Evolutionary conservation across 345 rosid species (phyloP).

Genomic region (Arabidopsis thaliana): DNA sequence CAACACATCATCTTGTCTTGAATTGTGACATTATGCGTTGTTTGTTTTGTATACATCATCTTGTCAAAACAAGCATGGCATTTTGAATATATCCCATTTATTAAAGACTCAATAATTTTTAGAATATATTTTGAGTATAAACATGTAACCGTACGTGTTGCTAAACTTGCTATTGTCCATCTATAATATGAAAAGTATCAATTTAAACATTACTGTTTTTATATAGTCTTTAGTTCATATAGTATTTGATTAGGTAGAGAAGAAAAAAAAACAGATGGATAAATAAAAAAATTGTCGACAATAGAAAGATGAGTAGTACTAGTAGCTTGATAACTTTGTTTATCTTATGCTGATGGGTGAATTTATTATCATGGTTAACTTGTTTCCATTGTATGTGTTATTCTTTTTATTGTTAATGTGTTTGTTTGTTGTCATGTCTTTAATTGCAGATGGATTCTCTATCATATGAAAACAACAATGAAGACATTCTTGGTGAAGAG

Average conservation of each 20-base stretch:
- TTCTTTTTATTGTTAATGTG: too few species aligned
- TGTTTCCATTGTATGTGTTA: too few species aligned
- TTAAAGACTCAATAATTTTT: neutral
- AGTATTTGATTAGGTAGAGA: neutral
- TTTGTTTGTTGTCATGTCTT: too few species aligned
- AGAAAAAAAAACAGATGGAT: neutral
- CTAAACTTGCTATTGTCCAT: slow-evolving; percentile 3
- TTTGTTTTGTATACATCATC: too few species aligned
- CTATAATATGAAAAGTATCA: slow-evolving; percentile 15
- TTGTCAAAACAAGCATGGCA: slow-evolving; percentile 8
- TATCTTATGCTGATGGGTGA: too few species aligned
- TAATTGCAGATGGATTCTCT: too few species aligned
- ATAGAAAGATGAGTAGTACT: neutral
- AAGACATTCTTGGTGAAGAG: too few species aligned
- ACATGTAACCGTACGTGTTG: neutral
- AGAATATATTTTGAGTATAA: slow-evolving; percentile 4
- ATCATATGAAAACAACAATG: too few species aligned
- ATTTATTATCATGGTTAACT: too few species aligned
- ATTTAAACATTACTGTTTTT: neutral
- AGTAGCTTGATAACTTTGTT: too few species aligned
- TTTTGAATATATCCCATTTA: neutral
- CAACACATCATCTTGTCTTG: too few species aligned
- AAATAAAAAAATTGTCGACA: slow-evolving; percentile 24
- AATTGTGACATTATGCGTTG: too few species aligned
- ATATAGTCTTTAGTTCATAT: neutral